Evolutionary conservation across 192 early-diverging fungal species (phyloP).

Genomic region (Coemansia sp.): DNA sequence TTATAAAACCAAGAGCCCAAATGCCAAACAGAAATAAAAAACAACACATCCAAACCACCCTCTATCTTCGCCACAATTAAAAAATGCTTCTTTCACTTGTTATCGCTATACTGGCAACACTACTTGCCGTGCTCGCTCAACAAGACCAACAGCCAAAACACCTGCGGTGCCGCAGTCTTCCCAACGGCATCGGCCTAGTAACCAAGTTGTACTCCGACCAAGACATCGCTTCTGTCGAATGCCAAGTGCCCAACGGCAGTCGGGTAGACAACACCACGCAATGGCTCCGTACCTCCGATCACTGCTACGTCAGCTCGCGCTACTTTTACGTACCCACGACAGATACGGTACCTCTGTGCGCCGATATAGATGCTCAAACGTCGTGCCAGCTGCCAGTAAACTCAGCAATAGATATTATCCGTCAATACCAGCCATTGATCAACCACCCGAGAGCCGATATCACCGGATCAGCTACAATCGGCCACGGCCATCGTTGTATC

Average conservation of each 20-base stretch:
- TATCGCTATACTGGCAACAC: background rate
- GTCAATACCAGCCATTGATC: conserved; percentile 17
- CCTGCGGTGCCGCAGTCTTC: conserved; percentile 22
- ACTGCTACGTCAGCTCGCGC: conserved; percentile 15
- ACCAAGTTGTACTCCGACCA: conserved; percentile 7
- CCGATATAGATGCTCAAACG: background rate
- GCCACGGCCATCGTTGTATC: conserved; percentile 33
- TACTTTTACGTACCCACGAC: conserved; percentile 4
- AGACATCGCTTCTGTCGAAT: conserved; percentile 9
- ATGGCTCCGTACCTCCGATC: conserved; percentile 17
- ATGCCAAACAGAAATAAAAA: too few species aligned
- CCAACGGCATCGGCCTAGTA: conserved; percentile 8
- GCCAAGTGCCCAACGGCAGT: conserved; percentile 7
- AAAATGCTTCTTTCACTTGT: background rate
- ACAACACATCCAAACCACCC: too few species aligned
- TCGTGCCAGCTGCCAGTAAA: conserved; percentile 12
- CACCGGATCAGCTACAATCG: conserved; percentile 25
- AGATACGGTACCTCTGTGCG: conserved; percentile 4
- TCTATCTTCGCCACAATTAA: too few species aligned
- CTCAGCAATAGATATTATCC: conserved; percentile 18
- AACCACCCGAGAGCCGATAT: conserved; percentile 14
- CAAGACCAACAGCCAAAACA: background rate
- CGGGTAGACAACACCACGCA: conserved; percentile 6
- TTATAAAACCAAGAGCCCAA: too few species aligned
- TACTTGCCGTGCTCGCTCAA: background rate